Evolutionary conservation across 495 filamentous ascomycete species (phyloP).

Genomic region (Trichocladium antarcticum): DNA sequence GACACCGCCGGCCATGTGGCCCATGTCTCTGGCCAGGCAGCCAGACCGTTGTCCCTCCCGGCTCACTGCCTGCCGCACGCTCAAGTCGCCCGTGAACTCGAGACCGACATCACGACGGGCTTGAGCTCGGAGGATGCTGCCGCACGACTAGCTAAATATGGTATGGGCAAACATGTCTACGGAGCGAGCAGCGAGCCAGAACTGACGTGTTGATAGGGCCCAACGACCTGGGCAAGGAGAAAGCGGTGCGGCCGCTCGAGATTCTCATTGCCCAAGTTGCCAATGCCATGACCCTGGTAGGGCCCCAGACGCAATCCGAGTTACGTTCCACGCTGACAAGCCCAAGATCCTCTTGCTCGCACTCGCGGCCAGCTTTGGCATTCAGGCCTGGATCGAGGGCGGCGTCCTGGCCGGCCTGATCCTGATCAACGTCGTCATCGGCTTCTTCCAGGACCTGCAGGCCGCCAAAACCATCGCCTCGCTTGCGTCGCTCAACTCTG

Average conservation of each 20-base stretch:
- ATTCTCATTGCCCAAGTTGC: constrained; percentile 2
- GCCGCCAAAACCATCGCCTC: constrained; percentile 4
- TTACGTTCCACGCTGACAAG: no score
- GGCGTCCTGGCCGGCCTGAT: constrained; percentile 2
- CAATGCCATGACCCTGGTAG: constrained; percentile 5
- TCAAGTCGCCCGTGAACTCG: background rate
- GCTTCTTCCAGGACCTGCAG: constrained; percentile 7
- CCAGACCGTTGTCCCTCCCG: background rate
- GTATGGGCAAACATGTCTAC: background rate
- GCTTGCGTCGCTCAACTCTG: constrained; percentile 1
- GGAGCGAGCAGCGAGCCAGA: no score
- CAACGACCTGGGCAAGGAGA: constrained; percentile 2
- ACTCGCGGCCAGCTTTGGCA: constrained; percentile 1
- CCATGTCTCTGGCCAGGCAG: constrained; percentile 4
- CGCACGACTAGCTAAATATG: background rate
- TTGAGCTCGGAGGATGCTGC: background rate
- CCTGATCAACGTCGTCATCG: constrained; percentile 7
- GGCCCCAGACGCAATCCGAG: background rate
- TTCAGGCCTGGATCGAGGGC: constrained; percentile 4
- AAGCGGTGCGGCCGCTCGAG: constrained; percentile 1
- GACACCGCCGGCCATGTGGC: no score
- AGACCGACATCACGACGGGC: background rate
- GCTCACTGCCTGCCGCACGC: constrained; percentile 1
- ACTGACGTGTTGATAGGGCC: background rate
- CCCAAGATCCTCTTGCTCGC: background rate